Base-by-base conservation (phyloP, 306 rosid genomes). In the Citrullus colocynthis region DNA sequence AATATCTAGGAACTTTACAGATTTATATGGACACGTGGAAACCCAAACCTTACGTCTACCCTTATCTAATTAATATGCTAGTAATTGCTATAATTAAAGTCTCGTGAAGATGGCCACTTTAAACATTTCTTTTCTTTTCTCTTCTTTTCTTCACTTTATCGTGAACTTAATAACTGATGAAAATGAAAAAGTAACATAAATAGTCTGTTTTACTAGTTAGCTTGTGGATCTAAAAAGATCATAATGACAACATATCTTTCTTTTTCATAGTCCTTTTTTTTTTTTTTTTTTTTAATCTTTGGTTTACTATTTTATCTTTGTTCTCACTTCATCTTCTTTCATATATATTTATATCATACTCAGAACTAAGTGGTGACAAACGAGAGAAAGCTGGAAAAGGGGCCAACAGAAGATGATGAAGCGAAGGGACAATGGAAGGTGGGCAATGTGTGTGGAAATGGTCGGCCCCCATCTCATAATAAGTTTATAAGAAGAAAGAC, bases 391-490 rank as follows among this genome's bases (percentile, higher is more conserved):
- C 32, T 52, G 78, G 78, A 52, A 32, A 32, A 30, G 10, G 62
- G 61, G 77, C 41, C 41, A 71, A 28, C 76, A 71, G 75, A 44
- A 69, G 75, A 69, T 71, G 57, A 71, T 71, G n/a, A 49, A 28
- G 36, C 8, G 58, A 28, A 48, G 41, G 24, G 76, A 48, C 76
- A 48, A 1, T 71, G 59, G 37, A 48, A 71, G 59, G 59, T 71
- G 76, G 75, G n/a, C 60, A 72, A 16, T 72, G 42, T 72, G 77
- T 24, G 60, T 49, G 78, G 21, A 52, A 36, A 74, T 74, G 78
- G 62, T 52, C 20, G 78, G 77, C 20, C 77, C 59, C 24, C 13
- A 72, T 72, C 12, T 49, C 39, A 70, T 72, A 28, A 71, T 48
- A 72, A 72, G 77, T 52, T 17, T 74, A 18, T 52, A 52, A 52